phyloP scores from a whole-genome alignment of 2,329 filamentous ascomycete species.

The Blumeria hordei region DNA sequence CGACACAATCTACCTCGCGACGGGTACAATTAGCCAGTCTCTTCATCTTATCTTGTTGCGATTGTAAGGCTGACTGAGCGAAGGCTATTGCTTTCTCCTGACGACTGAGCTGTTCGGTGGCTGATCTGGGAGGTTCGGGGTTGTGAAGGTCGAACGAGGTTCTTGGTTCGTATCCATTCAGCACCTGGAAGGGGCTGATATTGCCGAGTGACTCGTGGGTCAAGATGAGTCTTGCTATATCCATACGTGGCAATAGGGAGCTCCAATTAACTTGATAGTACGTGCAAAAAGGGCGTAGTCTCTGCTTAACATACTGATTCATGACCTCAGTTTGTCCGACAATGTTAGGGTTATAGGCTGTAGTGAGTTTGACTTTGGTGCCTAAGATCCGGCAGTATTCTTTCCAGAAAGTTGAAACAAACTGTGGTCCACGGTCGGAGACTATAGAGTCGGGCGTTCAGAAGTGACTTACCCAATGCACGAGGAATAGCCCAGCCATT shows the following conservation, averaged over 20 bases:
- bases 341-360: not conserved
- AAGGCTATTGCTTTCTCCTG: not conserved
- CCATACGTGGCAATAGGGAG: not conserved
- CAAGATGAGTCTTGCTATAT: not conserved
- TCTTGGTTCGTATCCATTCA: not conserved
- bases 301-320: not conserved
- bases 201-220: not conserved
- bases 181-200: not conserved
- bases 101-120: not conserved
- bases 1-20: no score
- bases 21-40: not conserved
- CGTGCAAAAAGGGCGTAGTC: not conserved
- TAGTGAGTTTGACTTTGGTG: not conserved
- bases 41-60: not conserved
- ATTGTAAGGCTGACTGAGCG: not conserved
- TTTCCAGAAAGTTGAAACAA: constrained; percentile 1
- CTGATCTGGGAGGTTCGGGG: not conserved
- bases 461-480: not conserved
- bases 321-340: not conserved
- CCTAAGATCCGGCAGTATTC: not conserved
- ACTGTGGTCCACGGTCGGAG: constrained; percentile 5
- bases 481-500: constrained; percentile 1
- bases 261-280: not conserved
- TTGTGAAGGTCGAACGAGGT: not conserved
- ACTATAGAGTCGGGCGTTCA: constrained; percentile 2